Evolutionary conservation across 1,284 basidiomycete genomes (phyloP).

Genomic region (Leccinum colubrinum): DNA sequence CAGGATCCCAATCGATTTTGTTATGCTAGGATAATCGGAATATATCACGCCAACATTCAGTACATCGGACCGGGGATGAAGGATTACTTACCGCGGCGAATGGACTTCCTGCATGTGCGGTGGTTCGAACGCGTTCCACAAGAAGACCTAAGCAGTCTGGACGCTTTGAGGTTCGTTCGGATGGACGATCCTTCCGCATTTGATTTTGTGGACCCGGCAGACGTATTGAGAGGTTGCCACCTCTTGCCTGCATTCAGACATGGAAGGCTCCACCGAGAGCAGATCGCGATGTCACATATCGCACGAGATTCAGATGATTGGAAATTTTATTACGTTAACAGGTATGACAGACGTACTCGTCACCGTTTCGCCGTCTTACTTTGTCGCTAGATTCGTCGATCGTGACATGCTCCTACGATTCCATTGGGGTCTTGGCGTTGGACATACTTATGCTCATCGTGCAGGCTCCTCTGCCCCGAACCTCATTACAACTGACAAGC

Average conservation of each 20-base stretch:
- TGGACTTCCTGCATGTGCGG: background rate
- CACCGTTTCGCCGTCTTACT: background rate
- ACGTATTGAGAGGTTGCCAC: slow-evolving; percentile 1
- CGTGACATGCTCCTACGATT: slow-evolving; percentile 9
- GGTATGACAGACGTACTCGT: background rate
- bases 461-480: background rate
- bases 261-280: background rate
- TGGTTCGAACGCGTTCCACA: background rate
- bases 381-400: slow-evolving; percentile 8
- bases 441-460: slow-evolving; percentile 1
- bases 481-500: background rate
- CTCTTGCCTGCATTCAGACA: background rate
- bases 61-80: background rate
- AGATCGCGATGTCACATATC: background rate
- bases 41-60: background rate
- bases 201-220: background rate
- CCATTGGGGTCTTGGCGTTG: slow-evolving; percentile 6
- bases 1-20: background rate
- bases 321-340: background rate
- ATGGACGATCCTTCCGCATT: background rate
- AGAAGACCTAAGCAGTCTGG: background rate
- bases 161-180: background rate
- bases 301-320: background rate
- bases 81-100: background rate
- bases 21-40: background rate